Evolutionary conservation across 352 stramenopile genomes (phyloP), one percentile per base, ranked within the genome.

Genomic region (Phytophthora citricola): DNA sequence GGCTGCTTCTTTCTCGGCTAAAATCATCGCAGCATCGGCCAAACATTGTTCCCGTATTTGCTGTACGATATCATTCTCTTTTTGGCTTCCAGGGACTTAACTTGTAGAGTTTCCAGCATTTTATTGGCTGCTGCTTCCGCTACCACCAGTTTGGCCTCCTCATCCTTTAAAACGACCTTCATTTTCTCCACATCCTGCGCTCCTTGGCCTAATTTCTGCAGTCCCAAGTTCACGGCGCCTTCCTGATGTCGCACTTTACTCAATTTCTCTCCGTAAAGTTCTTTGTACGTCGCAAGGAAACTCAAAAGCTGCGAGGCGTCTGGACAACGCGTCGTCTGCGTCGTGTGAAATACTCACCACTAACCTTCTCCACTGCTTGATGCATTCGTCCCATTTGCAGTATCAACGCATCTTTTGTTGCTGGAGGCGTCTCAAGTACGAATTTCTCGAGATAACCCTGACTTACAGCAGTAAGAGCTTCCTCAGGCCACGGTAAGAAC

Each of bases 161-260:
- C 89, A 40, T 96, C 86, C 47, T 91, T 92, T 14, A 97, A 58
- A 12, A 93, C 69, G 0, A 93, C 50, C 54, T 97, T 97, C 92
- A 98, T 98, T 11, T 81, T 81, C 61, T 97, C 89, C 1, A 97
- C 92, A 47, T 97, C 90, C 15, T 94, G 76, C 2, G 85, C 89
- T 27, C 89, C 91, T 45, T 97, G 86, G 1, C 90, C 72, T 22
- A 98, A 75, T 58, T 97, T 97, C 50, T 95, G 86, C 2, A 98
- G 75, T 0, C 92, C 92, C 11, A 97, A 77, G 46, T 92, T 89
- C 12, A 98, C 91, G 10, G 85, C 71, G 45, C 75, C 90, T 50
- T 93, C 87, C 44, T 95, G 95, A 22, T 76, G 71, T 12, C 91
- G 73, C 17, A 97, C 89, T 54, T 97, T 86, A 7, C 46, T 49